These are phyloP conservation scores for Bauhinia variegata DNA, from an alignment of 306 rosid species.

Conservation along the genomic window DNA sequence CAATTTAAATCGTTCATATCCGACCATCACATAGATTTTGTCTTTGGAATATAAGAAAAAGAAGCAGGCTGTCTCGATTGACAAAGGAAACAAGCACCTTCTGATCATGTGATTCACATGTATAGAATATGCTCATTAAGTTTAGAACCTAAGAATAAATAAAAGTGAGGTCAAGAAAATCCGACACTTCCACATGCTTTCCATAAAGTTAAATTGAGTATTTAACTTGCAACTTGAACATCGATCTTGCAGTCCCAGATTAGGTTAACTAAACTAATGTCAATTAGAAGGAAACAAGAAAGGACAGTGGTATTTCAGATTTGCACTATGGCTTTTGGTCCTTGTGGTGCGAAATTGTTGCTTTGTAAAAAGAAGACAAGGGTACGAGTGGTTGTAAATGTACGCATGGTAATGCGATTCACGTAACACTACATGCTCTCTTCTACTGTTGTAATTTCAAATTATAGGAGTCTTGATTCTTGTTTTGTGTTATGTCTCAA, in stretches of 20 bases:
- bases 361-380: slow-evolving; percentile 3
- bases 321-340: background rate
- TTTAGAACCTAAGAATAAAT: slow-evolving; percentile 19
- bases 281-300: slow-evolving; percentile 36
- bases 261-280: slow-evolving; percentile 20
- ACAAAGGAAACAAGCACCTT: background rate
- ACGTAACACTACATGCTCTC: too few relatives aligned
- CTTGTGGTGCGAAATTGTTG: slow-evolving; percentile 42
- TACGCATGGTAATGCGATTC: too few relatives aligned
- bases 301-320: background rate
- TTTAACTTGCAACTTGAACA: slow-evolving; percentile 40
- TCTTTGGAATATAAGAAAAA: background rate
- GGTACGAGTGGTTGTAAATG: slow-evolving; percentile 40
- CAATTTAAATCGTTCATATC: background rate
- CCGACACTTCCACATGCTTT: slow-evolving; percentile 58
- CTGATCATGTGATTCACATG: slow-evolving; percentile 8
- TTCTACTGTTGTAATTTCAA: too few relatives aligned
- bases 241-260: slow-evolving; percentile 15
- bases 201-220: slow-evolving; percentile 35
- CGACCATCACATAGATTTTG: slow-evolving; percentile 6
- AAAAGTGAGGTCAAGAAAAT: slow-evolving; percentile 38
- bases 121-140: slow-evolving; percentile 20
- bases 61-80: background rate
- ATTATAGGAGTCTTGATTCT: too few relatives aligned
- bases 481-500: too few relatives aligned